phyloP scores from a whole-genome alignment of 768 basidiomycete genomes.

The Lentinus tigrinus region DNA sequence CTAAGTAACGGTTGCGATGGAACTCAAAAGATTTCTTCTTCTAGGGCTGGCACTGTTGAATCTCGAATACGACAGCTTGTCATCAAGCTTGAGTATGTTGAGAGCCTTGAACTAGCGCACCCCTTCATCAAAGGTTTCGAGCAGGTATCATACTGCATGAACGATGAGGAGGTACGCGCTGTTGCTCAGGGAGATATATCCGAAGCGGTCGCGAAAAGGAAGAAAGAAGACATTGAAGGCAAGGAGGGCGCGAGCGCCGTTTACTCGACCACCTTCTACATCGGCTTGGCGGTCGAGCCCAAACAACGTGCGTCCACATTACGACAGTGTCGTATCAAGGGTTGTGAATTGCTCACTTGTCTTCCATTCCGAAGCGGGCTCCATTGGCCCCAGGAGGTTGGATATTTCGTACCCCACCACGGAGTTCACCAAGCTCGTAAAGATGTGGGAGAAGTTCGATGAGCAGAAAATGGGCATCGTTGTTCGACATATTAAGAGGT shows the following conservation, averaged over 20 bases:
- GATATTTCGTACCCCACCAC: slow-evolving; percentile 97
- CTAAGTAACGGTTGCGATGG: too few species aligned
- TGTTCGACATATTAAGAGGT: slow-evolving; percentile 90
- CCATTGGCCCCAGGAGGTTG: slow-evolving; percentile 75
- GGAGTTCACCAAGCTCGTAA: slow-evolving; percentile 92
- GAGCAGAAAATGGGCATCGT: slow-evolving; percentile 91
- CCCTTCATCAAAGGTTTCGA: slow-evolving; percentile 95
- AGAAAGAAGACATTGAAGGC: slow-evolving; percentile 74
- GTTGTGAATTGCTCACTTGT: slow-evolving; percentile 5
- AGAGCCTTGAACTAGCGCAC: slow-evolving; percentile 87
- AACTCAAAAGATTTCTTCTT: too few species aligned
- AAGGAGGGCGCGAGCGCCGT: slow-evolving; percentile 78
- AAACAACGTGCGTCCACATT: slow-evolving; percentile 69
- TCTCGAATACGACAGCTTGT: slow-evolving; percentile 94
- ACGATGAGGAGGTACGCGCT: slow-evolving; percentile 82
- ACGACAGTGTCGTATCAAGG: neutral
- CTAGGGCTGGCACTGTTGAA: slow-evolving; percentile 95
- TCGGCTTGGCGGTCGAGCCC: slow-evolving; percentile 89
- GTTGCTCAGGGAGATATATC: slow-evolving; percentile 89
- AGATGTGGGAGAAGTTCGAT: slow-evolving; percentile 94
- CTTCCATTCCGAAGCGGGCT: slow-evolving; percentile 54
- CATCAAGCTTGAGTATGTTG: slow-evolving; percentile 96
- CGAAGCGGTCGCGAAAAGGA: slow-evolving; percentile 67
- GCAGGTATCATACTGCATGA: slow-evolving; percentile 78
- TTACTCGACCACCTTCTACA: slow-evolving; percentile 96